Conservation (phyloP, 192 early-diverging fungal species). For the Radiomyces spectabilis region DNA sequence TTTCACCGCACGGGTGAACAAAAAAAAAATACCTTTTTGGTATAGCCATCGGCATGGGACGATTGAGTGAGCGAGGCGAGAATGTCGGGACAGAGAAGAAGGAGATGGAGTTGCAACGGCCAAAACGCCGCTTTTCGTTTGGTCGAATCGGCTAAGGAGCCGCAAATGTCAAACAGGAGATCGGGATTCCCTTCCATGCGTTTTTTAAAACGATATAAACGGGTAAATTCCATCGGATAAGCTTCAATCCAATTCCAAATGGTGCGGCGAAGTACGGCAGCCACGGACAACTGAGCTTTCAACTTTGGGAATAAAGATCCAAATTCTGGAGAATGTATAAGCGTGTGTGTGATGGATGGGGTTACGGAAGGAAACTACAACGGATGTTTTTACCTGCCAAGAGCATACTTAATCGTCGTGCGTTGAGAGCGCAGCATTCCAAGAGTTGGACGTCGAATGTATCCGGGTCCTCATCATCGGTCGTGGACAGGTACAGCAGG, state of each 20-base stretch:
- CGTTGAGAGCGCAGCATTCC: slow-evolving; percentile 47
- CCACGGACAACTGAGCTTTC: slow-evolving; percentile 62
- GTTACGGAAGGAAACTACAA: no score
- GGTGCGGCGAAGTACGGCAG: slow-evolving; percentile 62
- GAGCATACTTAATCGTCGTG: slow-evolving; percentile 20
- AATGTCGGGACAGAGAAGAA: slow-evolving; percentile 84
- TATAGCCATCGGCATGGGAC: slow-evolving; percentile 1
- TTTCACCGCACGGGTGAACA: background rate
- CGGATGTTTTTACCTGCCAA: slow-evolving; percentile 42
- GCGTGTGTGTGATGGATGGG: no score
- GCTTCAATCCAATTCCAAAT: slow-evolving; percentile 93
- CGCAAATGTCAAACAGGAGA: slow-evolving; percentile 64
- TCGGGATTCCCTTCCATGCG: slow-evolving; percentile 63
- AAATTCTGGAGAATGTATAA: no score
- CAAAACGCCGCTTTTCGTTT: slow-evolving; percentile 66
- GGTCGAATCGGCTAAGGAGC: slow-evolving; percentile 46
- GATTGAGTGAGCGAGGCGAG: slow-evolving; percentile 46
- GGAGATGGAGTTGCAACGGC: slow-evolving; percentile 79
- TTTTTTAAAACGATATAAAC: slow-evolving; percentile 50
- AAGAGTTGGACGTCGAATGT: slow-evolving; percentile 65
- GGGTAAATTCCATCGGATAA: slow-evolving; percentile 71
- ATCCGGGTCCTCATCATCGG: slow-evolving; percentile 54
- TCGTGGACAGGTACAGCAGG: slow-evolving; percentile 50
- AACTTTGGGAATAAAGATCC: slow-evolving; percentile 48
- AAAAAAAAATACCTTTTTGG: slow-evolving; percentile 15